Conservation (phyloP, 2,329 filamentous ascomycete genomes). For the Aspergillus tanneri region DNA sequence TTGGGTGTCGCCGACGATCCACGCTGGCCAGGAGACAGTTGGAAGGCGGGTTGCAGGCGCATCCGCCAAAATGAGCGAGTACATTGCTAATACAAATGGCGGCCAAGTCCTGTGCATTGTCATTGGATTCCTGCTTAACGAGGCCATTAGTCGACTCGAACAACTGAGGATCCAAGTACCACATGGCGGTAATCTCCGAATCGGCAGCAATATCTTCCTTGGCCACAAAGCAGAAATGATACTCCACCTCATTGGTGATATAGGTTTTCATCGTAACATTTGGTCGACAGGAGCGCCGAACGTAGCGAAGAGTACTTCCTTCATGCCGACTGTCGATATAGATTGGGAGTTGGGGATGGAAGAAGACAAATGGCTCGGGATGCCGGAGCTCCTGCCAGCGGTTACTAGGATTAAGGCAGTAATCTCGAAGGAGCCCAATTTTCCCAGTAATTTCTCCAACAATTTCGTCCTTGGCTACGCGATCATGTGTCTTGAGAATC, state of each 20-base stretch:
- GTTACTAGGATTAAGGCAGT: conserved; percentile 65
- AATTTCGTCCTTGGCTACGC: conserved; percentile 54
- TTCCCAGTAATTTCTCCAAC: conserved; percentile 75
- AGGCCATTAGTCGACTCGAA: conserved; percentile 40
- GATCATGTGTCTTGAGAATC: conserved; percentile 51
- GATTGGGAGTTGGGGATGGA: conserved; percentile 82
- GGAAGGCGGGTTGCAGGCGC: conserved; percentile 44
- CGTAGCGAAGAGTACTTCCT: conserved; percentile 81
- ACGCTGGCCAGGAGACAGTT: conserved; percentile 44
- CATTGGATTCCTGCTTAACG: conserved; percentile 42
- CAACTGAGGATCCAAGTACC: conserved; percentile 47
- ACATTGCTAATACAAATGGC: conserved; percentile 50
- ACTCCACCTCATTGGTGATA: conserved; percentile 73
- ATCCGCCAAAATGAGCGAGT: conserved; percentile 51
- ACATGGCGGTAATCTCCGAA: conserved; percentile 50
- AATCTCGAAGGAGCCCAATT: conserved; percentile 71
- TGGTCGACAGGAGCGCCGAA: conserved; percentile 86
- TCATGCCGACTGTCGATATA: conserved; percentile 90
- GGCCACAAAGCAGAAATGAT: conserved; percentile 90
- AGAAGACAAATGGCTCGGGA: conserved; percentile 72
- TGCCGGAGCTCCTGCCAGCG: conserved; percentile 64
- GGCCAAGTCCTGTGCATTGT: conserved; percentile 42
- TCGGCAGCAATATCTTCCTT: conserved; percentile 69
- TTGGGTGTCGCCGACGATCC: conserved; percentile 44
- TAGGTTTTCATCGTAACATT: conserved; percentile 88